Base-by-base conservation (phyloP, 2,329 filamentous ascomycete genomes). In the Hymenoscyphus fraxineus region DNA sequence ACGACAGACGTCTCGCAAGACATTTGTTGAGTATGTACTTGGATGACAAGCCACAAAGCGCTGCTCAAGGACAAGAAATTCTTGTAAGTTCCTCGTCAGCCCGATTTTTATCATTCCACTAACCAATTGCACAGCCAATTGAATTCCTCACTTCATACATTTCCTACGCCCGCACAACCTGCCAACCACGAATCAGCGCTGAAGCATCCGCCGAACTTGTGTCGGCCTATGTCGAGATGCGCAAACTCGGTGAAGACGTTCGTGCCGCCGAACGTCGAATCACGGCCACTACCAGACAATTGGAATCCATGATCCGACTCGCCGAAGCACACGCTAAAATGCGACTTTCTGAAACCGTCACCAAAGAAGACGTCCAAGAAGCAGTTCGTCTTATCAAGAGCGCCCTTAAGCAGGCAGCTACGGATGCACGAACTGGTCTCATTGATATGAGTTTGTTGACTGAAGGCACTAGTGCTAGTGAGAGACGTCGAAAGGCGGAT, bases 241-340 rank as follows among this genome's bases (percentile, higher is more conserved):
- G 95, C 69, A 92, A 93, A 74, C 87, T 99, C 0, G 95, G 95
- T 58, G 89, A 93, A 71, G 90, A 93, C 72, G 89, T 94, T 41
- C 92, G 94, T 59, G 85, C 93, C 2, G 86, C 91, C 2, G 96
- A 99, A 78, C 94, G 96, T 77, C 92, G 95, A 70, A 99, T 99
- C 79, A 99, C 95, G 0, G 95, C 95, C 51, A 99, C 95, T 2
- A 99, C 96, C 0, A 87, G 95, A 75, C 95, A 99, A 78, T 84
- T 99, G 6, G 96, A 99, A 79, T 95, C 90, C 57, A 99, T 99
- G 96, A 98, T 99, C 75, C 94, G 95, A 67, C 89, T 99, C 2
- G 81, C 93, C 1, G 95, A 99, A 80, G 95, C 93, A 0, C 96
- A 99, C 78, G 96, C 95, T 59, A 97, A 97, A 78, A 99, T 99